These are phyloP conservation scores for Solanum hybrid DNA, from an alignment of 305 asterid species.

Conservation along the genomic window DNA sequence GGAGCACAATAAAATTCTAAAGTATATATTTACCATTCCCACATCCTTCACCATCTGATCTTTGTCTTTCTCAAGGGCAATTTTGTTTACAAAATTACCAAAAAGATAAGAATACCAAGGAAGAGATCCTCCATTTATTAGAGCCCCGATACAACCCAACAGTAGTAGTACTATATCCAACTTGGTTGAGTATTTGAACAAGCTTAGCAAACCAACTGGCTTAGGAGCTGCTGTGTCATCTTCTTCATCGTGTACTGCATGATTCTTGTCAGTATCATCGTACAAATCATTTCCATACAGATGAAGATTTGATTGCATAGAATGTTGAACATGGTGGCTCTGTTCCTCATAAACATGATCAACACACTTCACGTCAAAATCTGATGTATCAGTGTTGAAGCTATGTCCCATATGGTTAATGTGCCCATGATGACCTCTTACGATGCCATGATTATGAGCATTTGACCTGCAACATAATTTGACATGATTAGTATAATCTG, in stretches of 20 bases:
- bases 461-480: not conserved
- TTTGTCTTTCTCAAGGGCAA: constrained; percentile 31
- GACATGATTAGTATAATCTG: not conserved
- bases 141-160: constrained; percentile 73
- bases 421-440: constrained; percentile 11
- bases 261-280: constrained; percentile 9
- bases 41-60: constrained; percentile 65
- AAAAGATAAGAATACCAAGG: constrained; percentile 83
- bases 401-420: not conserved
- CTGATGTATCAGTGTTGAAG: not conserved
- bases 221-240: constrained; percentile 36
- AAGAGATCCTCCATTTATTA: constrained; percentile 81
- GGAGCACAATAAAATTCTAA: not conserved
- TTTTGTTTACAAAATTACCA: constrained; percentile 58
- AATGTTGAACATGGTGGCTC: constrained; percentile 6
- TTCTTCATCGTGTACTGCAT: constrained; percentile 24
- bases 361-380: constrained; percentile 6
- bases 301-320: constrained; percentile 15
- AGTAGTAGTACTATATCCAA: constrained; percentile 49
- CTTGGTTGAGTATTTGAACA: constrained; percentile 65
- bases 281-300: constrained; percentile 9
- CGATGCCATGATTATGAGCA: not conserved
- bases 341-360: constrained; percentile 8
- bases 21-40: constrained; percentile 30
- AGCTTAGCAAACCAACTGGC: constrained; percentile 44